A percentile compares a stretch with the other conserved stretches of the same genome.
Evolutionary conservation across 306 rosid genomes (phyloP).

Genomic region (Vigna mungo): DNA sequence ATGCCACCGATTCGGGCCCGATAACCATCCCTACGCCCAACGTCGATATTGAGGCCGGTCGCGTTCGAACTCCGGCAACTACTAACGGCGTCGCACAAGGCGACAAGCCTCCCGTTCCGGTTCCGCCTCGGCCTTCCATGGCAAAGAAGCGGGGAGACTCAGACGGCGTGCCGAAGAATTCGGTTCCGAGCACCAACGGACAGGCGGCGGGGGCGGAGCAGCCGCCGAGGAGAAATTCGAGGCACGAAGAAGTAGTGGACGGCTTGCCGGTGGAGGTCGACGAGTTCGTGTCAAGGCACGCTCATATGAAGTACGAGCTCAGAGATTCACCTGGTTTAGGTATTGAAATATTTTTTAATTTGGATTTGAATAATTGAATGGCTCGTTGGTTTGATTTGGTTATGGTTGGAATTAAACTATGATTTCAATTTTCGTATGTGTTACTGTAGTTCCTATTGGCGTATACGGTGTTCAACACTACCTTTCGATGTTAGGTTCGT

Average conservation of each 20-base stretch:
- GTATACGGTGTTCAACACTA: slow-evolving; percentile 92
- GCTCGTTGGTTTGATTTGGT: not conserved
- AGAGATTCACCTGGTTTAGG: slow-evolving; percentile 96
- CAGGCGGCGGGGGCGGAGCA: slow-evolving; percentile 32
- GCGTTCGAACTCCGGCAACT: slow-evolving; percentile 42
- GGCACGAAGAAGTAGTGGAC: slow-evolving; percentile 75
- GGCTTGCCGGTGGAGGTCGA: slow-evolving; percentile 76
- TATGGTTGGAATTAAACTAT: not conserved
- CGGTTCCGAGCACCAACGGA: slow-evolving; percentile 43
- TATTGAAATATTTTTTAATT: slow-evolving; percentile 13
- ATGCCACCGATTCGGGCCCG: slow-evolving; percentile 72
- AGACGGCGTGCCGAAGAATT: slow-evolving; percentile 62
- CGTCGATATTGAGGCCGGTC: slow-evolving; percentile 75
- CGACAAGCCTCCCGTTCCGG: slow-evolving; percentile 39
- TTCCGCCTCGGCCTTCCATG: slow-evolving; percentile 38
- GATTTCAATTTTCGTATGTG: not conserved
- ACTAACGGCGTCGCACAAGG: slow-evolving; percentile 50
- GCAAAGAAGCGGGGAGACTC: slow-evolving; percentile 78
- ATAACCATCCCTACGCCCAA: slow-evolving; percentile 47
- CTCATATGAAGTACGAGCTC: slow-evolving; percentile 87
- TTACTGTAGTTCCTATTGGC: slow-evolving; percentile 79
- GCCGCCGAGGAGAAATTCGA: slow-evolving; percentile 54
- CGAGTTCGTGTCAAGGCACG: slow-evolving; percentile 66
- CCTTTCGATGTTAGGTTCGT: slow-evolving; percentile 83
- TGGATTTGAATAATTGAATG: not conserved